Evolutionary conservation across 768 basidiomycete species (phyloP).

Genomic region (Lyophyllum atratum): DNA sequence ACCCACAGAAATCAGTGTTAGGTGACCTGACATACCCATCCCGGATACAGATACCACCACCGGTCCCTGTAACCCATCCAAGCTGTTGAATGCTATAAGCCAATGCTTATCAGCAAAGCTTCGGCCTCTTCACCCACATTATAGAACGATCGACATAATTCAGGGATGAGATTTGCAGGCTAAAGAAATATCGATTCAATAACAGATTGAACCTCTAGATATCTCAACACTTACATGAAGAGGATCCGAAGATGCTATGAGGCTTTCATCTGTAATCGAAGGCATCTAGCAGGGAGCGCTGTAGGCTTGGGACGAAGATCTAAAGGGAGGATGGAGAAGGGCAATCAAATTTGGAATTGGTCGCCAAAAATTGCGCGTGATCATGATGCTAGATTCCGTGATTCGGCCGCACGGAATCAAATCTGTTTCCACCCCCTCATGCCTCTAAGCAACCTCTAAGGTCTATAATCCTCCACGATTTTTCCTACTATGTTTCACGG

Average conservation of each 20-base stretch:
- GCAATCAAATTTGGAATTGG: neutral
- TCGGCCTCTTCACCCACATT: slow-evolving; percentile 31
- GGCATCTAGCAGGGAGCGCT: slow-evolving; percentile 17
- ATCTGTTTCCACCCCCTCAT: too few relatives aligned
- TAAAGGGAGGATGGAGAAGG: neutral
- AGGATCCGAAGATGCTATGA: slow-evolving; percentile 63
- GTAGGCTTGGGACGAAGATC: neutral
- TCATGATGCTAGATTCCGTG: slow-evolving; percentile 19
- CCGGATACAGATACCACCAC: slow-evolving; percentile 78
- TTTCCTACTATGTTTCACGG: too few relatives aligned
- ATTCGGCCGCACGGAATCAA: too few relatives aligned
- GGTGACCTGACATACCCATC: slow-evolving; percentile 46
- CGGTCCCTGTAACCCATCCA: slow-evolving; percentile 93
- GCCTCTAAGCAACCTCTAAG: too few relatives aligned
- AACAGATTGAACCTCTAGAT: neutral
- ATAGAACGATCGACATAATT: slow-evolving; percentile 84
- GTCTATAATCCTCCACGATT: too few relatives aligned
- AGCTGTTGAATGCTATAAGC: slow-evolving; percentile 39
- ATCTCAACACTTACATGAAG: slow-evolving; percentile 49
- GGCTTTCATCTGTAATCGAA: slow-evolving; percentile 38
- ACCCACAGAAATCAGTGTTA: neutral
- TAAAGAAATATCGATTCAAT: slow-evolving; percentile 32
- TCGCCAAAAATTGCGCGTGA: slow-evolving; percentile 1
- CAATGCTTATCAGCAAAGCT: slow-evolving; percentile 1
- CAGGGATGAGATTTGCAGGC: slow-evolving; percentile 91